These are phyloP conservation scores for Tardiomyces depauwii DNA, from an alignment of 1,139 yeast genomes.

Conservation along the genomic window DNA sequence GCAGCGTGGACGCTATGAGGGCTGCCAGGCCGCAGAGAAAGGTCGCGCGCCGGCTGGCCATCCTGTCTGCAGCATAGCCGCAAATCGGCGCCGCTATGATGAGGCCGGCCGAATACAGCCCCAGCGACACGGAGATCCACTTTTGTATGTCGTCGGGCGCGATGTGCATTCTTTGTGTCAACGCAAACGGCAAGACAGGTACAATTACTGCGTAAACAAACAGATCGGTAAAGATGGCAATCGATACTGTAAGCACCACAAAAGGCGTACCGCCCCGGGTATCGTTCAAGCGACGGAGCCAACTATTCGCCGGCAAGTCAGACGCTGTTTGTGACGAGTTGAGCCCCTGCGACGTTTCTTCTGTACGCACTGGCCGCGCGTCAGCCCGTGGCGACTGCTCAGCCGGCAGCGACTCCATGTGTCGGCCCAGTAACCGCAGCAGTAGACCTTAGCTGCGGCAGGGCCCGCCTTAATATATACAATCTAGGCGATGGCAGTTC, in stretches of 20 bases:
- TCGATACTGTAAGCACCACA: conserved; percentile 19
- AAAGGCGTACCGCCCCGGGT: conserved; percentile 21
- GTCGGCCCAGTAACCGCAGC: too few relatives aligned
- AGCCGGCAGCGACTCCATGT: too few relatives aligned
- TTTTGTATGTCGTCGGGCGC: conserved; percentile 8
- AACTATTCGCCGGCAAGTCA: too few relatives aligned
- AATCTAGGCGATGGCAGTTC: too few relatives aligned
- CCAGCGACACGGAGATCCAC: conserved; percentile 1
- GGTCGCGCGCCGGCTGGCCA: conserved; percentile 8
- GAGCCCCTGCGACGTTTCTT: too few relatives aligned
- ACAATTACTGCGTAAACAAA: conserved; percentile 4
- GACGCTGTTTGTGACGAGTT: too few relatives aligned
- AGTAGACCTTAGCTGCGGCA: too few relatives aligned
- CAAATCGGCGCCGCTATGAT: conserved; percentile 21
- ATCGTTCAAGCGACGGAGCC: conserved; percentile 1
- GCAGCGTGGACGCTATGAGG: conserved; percentile 11
- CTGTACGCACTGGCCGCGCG: too few relatives aligned
- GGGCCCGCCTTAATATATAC: too few relatives aligned
- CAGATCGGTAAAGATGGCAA: neutral
- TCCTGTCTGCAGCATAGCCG: conserved; percentile 19
- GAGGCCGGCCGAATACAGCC: conserved; percentile 24
- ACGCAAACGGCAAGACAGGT: conserved; percentile 15
- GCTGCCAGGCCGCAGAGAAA: conserved; percentile 12
- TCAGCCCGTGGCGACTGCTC: too few relatives aligned
- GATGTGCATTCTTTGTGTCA: conserved; percentile 10